Percentiles rank a stretch among this genome's conserved stretches.
Conservation (phyloP, 2,329 filamentous ascomycete genomes). For the Onygenales sp. region DNA sequence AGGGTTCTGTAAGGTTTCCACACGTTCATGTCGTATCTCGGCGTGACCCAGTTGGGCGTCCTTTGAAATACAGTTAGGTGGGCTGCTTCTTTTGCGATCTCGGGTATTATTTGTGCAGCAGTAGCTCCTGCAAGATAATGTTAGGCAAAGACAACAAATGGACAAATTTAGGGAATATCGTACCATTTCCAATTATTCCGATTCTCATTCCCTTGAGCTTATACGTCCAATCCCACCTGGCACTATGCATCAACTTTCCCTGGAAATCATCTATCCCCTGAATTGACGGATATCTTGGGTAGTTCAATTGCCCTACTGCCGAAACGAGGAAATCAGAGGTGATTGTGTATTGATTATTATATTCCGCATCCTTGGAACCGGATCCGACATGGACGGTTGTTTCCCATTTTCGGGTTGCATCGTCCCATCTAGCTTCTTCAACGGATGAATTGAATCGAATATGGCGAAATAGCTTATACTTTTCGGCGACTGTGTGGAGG, state of each 20-base stretch:
- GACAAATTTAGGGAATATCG: neutral
- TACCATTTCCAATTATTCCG: conserved; percentile 51
- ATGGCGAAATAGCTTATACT: conserved; percentile 46
- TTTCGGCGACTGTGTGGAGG: conserved; percentile 43
- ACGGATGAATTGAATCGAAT: conserved; percentile 50
- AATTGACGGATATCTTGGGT: conserved; percentile 42
- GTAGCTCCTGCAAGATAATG: conserved; percentile 38
- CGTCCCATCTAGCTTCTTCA: conserved; percentile 46
- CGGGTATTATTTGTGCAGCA: conserved; percentile 50
- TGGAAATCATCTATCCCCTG: conserved; percentile 39
- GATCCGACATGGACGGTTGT: conserved; percentile 37
- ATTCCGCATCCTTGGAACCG: conserved; percentile 48
- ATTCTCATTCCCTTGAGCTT: conserved; percentile 46
- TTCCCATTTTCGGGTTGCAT: conserved; percentile 42
- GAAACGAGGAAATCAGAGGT: conserved; percentile 48
- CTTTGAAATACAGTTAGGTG: conserved; percentile 48
- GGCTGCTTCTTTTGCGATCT: conserved; percentile 42
- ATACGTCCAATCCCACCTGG: conserved; percentile 53
- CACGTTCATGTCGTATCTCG: conserved; percentile 41
- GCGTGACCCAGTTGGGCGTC: conserved; percentile 51
- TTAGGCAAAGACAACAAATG: neutral
- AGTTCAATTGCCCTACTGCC: conserved; percentile 51
- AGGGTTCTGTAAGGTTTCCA: conserved; percentile 32
- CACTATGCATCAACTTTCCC: conserved; percentile 48
- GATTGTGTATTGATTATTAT: conserved; percentile 42